Evolutionary conservation across 164 flowering plant species (phyloP), one percentile per base, ranked within the genome.

Genomic region (Dillenia suffruticosa): DNA sequence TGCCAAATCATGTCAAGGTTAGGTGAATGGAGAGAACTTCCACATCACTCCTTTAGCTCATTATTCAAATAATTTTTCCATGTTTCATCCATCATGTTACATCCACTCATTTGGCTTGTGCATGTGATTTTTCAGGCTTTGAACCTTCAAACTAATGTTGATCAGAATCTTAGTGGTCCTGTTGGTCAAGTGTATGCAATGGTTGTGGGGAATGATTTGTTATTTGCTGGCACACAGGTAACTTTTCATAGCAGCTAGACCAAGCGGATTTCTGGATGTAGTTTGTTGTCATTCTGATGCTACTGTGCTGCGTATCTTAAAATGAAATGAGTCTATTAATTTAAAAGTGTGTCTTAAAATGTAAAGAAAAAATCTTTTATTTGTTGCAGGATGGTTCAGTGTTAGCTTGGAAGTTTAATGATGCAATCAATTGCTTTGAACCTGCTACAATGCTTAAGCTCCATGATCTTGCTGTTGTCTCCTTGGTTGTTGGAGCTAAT

Each of bases 221-320:
- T 94, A 63, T 79, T 94, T 73, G 96, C 96, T 63, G 99, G 97
- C 57, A 82, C 80, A 9, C 96, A 94, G 88, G 99, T 94, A 78
- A 59, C 52, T 53, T 19, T 66, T 54, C 52, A 55, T 26, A 44
- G 22, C 32, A 56, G 44, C 51, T 11, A 43, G 61, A 43, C 19
- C 40, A 55, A 10, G 17, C 12, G 0, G 40, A 17, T 14, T 55
- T 17, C 44, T 22, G 10, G 5, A 12, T 55, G 44, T 55, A 57
- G 5, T 57, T 44, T 57, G 59, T 43, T 57, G 47, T 57, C 12
- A 14, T 40, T 10, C 49, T 9, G 22, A 19, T 19, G 15, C 16
- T 16, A 10, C 44, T 6, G 40, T 56, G 16, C 12, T 32, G 16
- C 13, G 49, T 24, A 10, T n/a, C 19, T 60, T n/a, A 2, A 24